These are phyloP conservation scores for Boletus insuetus DNA, from an alignment of 768 basidiomycete species.

Conservation along the genomic window DNA sequence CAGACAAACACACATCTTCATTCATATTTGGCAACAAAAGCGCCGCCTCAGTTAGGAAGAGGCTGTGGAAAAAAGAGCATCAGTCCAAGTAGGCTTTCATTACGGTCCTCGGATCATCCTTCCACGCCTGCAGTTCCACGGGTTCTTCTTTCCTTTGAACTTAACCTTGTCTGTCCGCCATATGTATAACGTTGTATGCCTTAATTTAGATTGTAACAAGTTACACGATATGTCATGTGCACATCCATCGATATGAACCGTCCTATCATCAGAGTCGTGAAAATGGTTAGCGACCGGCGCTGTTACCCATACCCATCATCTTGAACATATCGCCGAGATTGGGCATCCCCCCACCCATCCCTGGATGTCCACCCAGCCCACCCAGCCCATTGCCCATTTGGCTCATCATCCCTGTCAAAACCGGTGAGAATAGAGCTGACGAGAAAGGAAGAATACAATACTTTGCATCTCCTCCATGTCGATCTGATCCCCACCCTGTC, in stretches of 20 bases:
- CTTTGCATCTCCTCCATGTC: conserved; percentile 97
- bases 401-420: conserved; percentile 73
- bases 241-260: conserved; percentile 9
- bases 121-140: conserved; percentile 8
- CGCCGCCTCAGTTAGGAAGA: conserved; percentile 63
- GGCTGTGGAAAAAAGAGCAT: conserved; percentile 45
- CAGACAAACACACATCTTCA: conserved; percentile 76
- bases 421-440: conserved; percentile 4
- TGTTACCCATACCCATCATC: conserved; percentile 82
- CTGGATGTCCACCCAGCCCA: conserved; percentile 48
- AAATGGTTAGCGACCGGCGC: conserved; percentile 29
- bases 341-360: conserved; percentile 63
- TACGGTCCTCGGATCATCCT: conserved; percentile 17
- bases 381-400: conserved; percentile 68
- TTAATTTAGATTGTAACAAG: conserved; percentile 13
- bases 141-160: conserved; percentile 16
- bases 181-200: conserved; percentile 1
- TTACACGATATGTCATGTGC: conserved; percentile 18
- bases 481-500: conserved; percentile 83
- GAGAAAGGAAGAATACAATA: conserved; percentile 34
- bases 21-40: conserved; percentile 78
- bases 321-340: conserved; percentile 80
- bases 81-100: conserved; percentile 28
- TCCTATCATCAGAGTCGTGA: conserved; percentile 2
- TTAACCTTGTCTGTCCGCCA: conserved; percentile 26